Evolutionary conservation across 2,329 filamentous ascomycete species (phyloP).

Genomic region (Coniochaeta hoffmannii): DNA sequence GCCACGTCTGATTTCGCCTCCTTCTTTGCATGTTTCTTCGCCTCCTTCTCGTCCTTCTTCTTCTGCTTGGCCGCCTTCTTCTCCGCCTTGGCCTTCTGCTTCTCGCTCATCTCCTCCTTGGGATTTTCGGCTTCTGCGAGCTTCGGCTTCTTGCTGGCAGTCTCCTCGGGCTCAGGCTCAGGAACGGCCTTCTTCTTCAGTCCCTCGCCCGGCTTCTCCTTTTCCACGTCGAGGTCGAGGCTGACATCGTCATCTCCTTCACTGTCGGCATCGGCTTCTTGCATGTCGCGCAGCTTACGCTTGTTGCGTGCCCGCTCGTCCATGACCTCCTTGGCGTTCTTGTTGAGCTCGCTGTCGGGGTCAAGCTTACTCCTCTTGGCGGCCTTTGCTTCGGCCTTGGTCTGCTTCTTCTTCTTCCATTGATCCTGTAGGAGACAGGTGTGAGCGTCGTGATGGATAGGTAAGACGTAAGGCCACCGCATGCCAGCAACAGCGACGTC

Average conservation of each 20-base stretch:
- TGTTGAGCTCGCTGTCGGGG: constrained; percentile 73
- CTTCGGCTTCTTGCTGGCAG: constrained; percentile 52
- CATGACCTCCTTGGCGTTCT: constrained; percentile 84
- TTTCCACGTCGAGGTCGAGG: constrained; percentile 44
- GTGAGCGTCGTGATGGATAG: background rate
- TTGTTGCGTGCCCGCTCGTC: constrained; percentile 73
- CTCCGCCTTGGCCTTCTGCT: constrained; percentile 34
- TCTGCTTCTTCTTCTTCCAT: constrained; percentile 94
- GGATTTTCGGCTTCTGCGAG: constrained; percentile 19
- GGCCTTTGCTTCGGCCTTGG: constrained; percentile 76
- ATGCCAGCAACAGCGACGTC: constrained; percentile 4
- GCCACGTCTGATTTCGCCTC: constrained; percentile 32
- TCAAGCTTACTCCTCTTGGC: constrained; percentile 86
- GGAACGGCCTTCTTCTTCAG: constrained; percentile 38
- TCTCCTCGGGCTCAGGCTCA: constrained; percentile 23
- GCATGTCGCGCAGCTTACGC: constrained; percentile 65
- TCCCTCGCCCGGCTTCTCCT: constrained; percentile 57
- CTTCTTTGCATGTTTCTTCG: constrained; percentile 4
- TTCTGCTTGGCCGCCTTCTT: constrained; percentile 18
- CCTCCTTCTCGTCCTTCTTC: constrained; percentile 14
- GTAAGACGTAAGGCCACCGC: background rate
- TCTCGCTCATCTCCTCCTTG: constrained; percentile 22
- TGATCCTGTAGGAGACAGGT: constrained; percentile 59
- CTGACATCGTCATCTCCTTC: constrained; percentile 33
- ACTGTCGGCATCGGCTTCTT: constrained; percentile 35